Evolutionary conservation across 352 stramenopile species (phyloP).

Genomic region (Globisporangium sylvaticum): DNA sequence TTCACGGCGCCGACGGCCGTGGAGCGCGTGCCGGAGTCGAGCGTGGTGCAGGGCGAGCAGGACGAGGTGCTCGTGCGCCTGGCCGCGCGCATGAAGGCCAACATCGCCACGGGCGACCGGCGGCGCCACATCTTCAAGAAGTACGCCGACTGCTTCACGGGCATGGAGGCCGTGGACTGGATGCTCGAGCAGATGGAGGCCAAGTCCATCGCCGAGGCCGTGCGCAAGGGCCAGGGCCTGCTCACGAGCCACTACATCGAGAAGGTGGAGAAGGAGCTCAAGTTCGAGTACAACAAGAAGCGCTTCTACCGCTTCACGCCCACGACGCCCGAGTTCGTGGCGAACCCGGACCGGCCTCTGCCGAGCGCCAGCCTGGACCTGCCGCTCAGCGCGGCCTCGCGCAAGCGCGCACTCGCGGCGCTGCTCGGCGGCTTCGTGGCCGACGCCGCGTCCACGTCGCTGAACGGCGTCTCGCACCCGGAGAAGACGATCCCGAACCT

Average conservation of each 20-base stretch:
- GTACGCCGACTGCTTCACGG: slow-evolving; percentile 78
- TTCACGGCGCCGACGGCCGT: slow-evolving; percentile 23
- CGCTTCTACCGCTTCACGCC: slow-evolving; percentile 76
- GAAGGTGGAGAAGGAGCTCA: slow-evolving; percentile 79
- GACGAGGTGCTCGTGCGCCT: slow-evolving; percentile 68
- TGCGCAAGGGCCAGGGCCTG: slow-evolving; percentile 76
- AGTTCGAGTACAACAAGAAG: slow-evolving; percentile 84
- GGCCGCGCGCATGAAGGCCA: slow-evolving; percentile 76
- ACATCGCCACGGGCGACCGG: slow-evolving; percentile 67
- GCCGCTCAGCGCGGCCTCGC: slow-evolving; percentile 51
- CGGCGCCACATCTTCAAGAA: slow-evolving; percentile 78
- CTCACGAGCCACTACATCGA: slow-evolving; percentile 67
- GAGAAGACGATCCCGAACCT: slow-evolving; percentile 81
- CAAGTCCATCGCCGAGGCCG: slow-evolving; percentile 71
- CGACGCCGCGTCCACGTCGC: slow-evolving; percentile 68
- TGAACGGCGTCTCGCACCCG: slow-evolving; percentile 73
- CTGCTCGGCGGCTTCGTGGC: slow-evolving; percentile 76
- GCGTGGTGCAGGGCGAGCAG: slow-evolving; percentile 42
- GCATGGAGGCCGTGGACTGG: slow-evolving; percentile 84
- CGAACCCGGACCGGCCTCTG: slow-evolving; percentile 29
- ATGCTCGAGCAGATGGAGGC: slow-evolving; percentile 86
- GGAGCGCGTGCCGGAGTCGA: slow-evolving; percentile 50
- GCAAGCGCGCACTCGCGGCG: slow-evolving; percentile 57
- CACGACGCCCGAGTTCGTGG: slow-evolving; percentile 71
- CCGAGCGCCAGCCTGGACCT: slow-evolving; percentile 58